phyloP scores from a whole-genome alignment of 305 asterid species.

The Plantago coronopus region DNA sequence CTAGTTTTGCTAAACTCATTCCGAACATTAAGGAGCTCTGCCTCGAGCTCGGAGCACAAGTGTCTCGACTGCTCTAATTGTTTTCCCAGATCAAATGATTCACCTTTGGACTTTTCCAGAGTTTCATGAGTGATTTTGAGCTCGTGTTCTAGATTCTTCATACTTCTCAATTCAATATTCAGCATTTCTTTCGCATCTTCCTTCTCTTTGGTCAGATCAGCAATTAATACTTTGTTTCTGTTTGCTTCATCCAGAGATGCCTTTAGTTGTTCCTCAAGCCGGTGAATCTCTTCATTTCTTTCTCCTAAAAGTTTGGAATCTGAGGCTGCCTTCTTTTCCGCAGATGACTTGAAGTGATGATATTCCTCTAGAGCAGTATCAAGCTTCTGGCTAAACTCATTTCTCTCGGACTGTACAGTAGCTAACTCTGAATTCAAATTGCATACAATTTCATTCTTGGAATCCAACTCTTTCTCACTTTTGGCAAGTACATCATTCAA shows the following conservation, averaged over 20 bases:
- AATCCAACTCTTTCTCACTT: constrained; percentile 53
- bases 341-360: constrained; percentile 38
- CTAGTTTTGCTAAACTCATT: constrained; percentile 44
- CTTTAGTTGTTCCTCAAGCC: constrained; percentile 54
- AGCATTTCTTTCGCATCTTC: constrained; percentile 38
- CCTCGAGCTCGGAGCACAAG: constrained; percentile 53
- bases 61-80: constrained; percentile 49
- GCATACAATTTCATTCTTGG: constrained; percentile 34
- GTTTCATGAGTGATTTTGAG: constrained; percentile 35
- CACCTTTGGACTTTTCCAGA: constrained; percentile 49
- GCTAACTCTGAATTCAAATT: constrained; percentile 44
- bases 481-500: constrained; percentile 39
- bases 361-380: constrained; percentile 41
- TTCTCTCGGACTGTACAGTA: constrained; percentile 41
- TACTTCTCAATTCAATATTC: constrained; percentile 41
- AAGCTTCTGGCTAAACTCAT: constrained; percentile 36
- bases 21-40: constrained; percentile 40
- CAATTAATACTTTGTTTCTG: constrained; percentile 31
- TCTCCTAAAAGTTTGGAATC: constrained; percentile 52
- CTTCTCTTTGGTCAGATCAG: constrained; percentile 53
- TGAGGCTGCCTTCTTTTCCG: constrained; percentile 54
- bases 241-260: constrained; percentile 39
- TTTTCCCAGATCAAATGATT: constrained; percentile 41
- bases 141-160: constrained; percentile 51
- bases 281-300: constrained; percentile 34